Percentiles rank a stretch among this genome's conserved stretches.
phyloP scores from a whole-genome alignment of 2,329 filamentous ascomycete genomes.

The Pezicula carpinea region DNA sequence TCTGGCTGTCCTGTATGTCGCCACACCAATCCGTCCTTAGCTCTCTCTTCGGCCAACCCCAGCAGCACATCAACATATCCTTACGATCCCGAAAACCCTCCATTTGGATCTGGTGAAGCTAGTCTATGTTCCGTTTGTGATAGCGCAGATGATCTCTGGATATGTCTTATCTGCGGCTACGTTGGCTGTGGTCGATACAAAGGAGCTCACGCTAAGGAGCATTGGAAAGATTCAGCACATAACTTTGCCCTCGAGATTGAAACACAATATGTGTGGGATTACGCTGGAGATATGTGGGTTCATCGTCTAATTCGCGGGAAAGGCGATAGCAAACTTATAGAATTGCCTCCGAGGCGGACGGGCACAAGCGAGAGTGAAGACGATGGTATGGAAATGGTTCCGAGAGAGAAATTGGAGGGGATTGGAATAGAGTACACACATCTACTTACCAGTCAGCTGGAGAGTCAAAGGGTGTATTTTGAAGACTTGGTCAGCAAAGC shows the following conservation, averaged over 20 bases:
- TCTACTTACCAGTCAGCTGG: constrained; percentile 85
- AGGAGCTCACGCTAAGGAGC: constrained; percentile 84
- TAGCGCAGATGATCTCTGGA: constrained; percentile 80
- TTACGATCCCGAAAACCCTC: constrained; percentile 46
- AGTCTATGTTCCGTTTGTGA: constrained; percentile 77
- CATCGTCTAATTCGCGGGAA: constrained; percentile 93
- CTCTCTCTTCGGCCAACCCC: constrained; percentile 25
- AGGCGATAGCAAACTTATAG: constrained; percentile 85
- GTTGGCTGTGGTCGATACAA: constrained; percentile 95
- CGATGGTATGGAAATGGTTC: constrained; percentile 61
- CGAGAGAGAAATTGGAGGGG: constrained; percentile 63
- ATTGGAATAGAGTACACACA: constrained; percentile 95
- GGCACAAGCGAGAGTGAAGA: constrained; percentile 3
- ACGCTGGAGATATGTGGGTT: constrained; percentile 91
- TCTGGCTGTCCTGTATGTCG: constrained; percentile 92
- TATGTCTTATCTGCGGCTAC: constrained; percentile 88
- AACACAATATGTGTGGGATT: constrained; percentile 97
- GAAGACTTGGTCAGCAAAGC: constrained; percentile 88
- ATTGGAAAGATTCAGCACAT: constrained; percentile 86
- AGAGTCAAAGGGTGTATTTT: constrained; percentile 89
- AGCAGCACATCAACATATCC: constrained; percentile 10
- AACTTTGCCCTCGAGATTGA: constrained; percentile 89
- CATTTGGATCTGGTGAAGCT: constrained; percentile 61
- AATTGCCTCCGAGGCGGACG: constrained; percentile 55
- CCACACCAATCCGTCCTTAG: constrained; percentile 65